Conservation (phyloP, 306 rosid species). For the Quercus mongolica region DNA sequence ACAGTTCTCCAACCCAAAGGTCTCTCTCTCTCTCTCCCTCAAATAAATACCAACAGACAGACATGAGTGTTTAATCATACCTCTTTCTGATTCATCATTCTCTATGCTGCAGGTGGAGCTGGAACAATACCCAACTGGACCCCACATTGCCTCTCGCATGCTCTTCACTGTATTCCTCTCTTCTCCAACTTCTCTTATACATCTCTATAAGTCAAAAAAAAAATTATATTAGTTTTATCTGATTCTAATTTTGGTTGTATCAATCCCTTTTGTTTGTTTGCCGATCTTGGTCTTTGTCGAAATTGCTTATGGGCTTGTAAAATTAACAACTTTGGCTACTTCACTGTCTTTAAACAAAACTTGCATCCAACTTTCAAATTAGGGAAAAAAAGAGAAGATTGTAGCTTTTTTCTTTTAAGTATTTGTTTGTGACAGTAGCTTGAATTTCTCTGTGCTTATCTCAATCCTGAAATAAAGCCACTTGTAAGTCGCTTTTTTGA, state of each 20-base stretch:
- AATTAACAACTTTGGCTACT: neutral
- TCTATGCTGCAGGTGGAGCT: conserved; percentile 55
- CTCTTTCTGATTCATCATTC: neutral
- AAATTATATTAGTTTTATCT: neutral
- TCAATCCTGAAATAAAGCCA: neutral
- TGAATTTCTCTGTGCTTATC: neutral
- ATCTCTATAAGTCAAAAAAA: neutral
- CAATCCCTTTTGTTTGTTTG: neutral
- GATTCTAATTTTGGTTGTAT: neutral
- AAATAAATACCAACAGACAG: neutral
- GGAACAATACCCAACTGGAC: conserved; percentile 96
- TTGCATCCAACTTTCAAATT: neutral
- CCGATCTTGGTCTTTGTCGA: neutral
- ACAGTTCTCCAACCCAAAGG: conserved; percentile 83
- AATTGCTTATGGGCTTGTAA: neutral
- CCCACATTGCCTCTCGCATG: conserved; percentile 96
- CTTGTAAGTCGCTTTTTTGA: neutral
- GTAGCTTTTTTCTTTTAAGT: neutral
- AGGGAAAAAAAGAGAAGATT: neutral
- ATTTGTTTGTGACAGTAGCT: neutral
- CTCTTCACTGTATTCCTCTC: conserved; percentile 58
- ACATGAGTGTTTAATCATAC: neutral
- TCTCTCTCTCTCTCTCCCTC: conserved; percentile 24
- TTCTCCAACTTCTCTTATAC: neutral
- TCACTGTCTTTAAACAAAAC: neutral